phyloP scores from a whole-genome alignment of 768 basidiomycete species.

The Lactifluus volemus region DNA sequence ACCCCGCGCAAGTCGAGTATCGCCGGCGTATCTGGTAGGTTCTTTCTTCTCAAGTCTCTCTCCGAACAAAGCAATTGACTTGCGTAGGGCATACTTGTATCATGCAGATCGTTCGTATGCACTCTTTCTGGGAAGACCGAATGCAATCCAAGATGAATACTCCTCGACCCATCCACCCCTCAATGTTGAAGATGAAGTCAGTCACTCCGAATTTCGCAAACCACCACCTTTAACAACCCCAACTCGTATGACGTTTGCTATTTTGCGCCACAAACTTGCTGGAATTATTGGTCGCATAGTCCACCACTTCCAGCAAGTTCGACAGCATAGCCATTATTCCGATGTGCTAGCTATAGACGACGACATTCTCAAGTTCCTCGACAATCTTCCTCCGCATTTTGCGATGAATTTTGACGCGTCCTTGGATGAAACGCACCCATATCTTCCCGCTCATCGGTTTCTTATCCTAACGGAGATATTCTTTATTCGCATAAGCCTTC shows the following conservation, averaged over 20 bases:
- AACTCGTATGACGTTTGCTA: constrained; percentile 81
- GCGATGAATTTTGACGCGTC: constrained; percentile 67
- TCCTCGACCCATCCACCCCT: constrained; percentile 72
- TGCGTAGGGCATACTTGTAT: constrained; percentile 73
- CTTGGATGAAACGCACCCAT: constrained; percentile 55
- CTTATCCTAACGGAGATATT: constrained; percentile 84
- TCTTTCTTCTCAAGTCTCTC: background rate
- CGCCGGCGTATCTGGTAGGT: constrained; percentile 79
- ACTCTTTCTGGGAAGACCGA: constrained; percentile 82
- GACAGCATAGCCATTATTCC: constrained; percentile 67
- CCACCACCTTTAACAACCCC: constrained; percentile 57
- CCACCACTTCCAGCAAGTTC: constrained; percentile 87
- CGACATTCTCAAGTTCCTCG: constrained; percentile 69
- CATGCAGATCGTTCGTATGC: constrained; percentile 93
- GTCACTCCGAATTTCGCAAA: constrained; percentile 36
- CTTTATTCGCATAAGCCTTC: constrained; percentile 75
- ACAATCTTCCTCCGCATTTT: constrained; percentile 71
- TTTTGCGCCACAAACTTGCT: constrained; percentile 75
- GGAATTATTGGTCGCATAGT: constrained; percentile 84
- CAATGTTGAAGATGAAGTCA: constrained; percentile 59
- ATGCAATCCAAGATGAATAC: constrained; percentile 83
- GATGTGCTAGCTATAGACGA: constrained; percentile 80
- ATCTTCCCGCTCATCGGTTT: constrained; percentile 78
- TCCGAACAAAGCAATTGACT: background rate
- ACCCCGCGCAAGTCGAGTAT: constrained; percentile 74